Evolutionary conservation across 768 basidiomycete genomes (phyloP), one percentile per base, ranked within the genome.

Genomic region (Amanita muscaria): DNA sequence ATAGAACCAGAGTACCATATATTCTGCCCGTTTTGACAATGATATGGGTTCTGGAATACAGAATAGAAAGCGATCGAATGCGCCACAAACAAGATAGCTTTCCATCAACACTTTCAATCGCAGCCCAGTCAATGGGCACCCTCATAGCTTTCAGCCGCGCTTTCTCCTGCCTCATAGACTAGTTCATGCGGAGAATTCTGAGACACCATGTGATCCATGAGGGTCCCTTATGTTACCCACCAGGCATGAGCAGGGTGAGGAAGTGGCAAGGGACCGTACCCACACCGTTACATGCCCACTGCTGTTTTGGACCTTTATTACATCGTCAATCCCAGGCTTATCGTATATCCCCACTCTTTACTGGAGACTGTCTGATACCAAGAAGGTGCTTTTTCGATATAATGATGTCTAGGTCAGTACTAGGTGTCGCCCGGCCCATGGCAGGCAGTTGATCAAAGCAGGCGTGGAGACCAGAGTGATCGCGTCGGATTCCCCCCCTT

Each of bases 401-500:
- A 35, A 25, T 24, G 31, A 34, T 22, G 23, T 23, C 31, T 11
- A 44, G 33, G 42, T 44, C 3, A 14, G 33, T 35, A 23, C 2
- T 14, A 4, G 34, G 18, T 9, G 22, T 31, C 41, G 21, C 19
- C 27, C n/a, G n/a, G n/a, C n/a, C n/a, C n/a, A n/a, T n/a, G n/a
- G n/a, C n/a, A n/a, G n/a, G n/a, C n/a, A n/a, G n/a, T n/a, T n/a
- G n/a, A n/a, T n/a, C n/a, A n/a, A n/a, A 25, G 18, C 33, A 44
- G 42, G 22, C 42, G 22, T 18, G 12, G 11, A 18, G 22, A 23
- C 8, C 6, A n/a, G 3, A 30, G 24, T 21, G 36, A 29, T 22
- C 9, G 33, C 1, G 32, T 6, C 52, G 58, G 50, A 58, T 80
- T 60, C 65, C 87, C 86, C 0, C 59, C 70, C 3, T 70, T 88